A percentile compares a stretch with the other conserved stretches of the same genome.
Evolutionary conservation across 805 yeast species (phyloP).

Genomic region (Hanseniaspora pseudoguilliermondii): DNA sequence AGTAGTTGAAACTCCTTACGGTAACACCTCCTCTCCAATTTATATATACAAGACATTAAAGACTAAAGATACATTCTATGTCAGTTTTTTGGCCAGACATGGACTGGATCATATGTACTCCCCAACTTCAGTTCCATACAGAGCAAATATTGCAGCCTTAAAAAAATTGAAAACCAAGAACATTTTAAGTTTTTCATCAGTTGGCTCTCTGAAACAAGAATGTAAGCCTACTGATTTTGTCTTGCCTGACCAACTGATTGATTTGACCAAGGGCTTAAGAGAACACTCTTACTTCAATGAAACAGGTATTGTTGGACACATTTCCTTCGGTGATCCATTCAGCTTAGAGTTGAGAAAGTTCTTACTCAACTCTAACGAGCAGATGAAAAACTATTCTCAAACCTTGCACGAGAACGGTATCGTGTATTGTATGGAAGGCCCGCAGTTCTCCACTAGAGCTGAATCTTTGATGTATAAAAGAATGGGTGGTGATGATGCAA

Average conservation of each 20-base stretch:
- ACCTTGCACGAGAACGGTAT: slow-evolving; percentile 55
- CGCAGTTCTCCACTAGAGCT: slow-evolving; percentile 93
- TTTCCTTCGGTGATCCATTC: slow-evolving; percentile 94
- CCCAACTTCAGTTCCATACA: slow-evolving; percentile 83
- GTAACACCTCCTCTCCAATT: slow-evolving; percentile 85
- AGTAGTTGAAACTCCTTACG: slow-evolving; percentile 90
- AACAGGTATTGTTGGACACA: slow-evolving; percentile 91
- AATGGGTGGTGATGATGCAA: slow-evolving; percentile 66
- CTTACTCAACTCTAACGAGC: slow-evolving; percentile 42
- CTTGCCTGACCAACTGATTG: slow-evolving; percentile 91
- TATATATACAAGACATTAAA: slow-evolving; percentile 62
- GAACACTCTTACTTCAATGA: slow-evolving; percentile 75
- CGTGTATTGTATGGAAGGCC: slow-evolving; percentile 97
- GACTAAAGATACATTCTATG: slow-evolving; percentile 37
- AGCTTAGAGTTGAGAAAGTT: slow-evolving; percentile 59
- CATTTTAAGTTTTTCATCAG: slow-evolving; percentile 87
- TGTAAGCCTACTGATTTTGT: slow-evolving; percentile 93
- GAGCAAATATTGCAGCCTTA: slow-evolving; percentile 93
- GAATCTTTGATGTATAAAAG: slow-evolving; percentile 70
- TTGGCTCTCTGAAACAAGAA: slow-evolving; percentile 82
- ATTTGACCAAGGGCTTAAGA: slow-evolving; percentile 91
- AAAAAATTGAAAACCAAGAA: slow-evolving; percentile 78
- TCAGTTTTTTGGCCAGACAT: slow-evolving; percentile 91
- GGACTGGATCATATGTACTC: slow-evolving; percentile 80
- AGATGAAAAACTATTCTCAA: slow-evolving; percentile 37